phyloP scores from a whole-genome alignment of 2,329 filamentous ascomycete species.

The Fusarium equiseti region DNA sequence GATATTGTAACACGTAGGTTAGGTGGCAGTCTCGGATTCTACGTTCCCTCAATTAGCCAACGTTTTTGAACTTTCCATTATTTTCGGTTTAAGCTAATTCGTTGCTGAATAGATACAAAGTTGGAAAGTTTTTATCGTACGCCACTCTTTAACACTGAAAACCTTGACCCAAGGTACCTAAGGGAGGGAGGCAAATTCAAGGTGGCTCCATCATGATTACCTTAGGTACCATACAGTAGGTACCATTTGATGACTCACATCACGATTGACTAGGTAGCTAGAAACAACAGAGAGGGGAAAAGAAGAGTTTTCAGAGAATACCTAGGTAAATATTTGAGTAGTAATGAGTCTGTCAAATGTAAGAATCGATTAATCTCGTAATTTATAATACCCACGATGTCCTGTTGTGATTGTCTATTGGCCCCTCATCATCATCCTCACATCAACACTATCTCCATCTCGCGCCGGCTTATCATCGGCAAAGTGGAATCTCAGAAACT shows the following conservation, averaged over 20 bases:
- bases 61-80: neutral
- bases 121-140: neutral
- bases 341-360: neutral
- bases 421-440: constrained; percentile 12
- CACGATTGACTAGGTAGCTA: neutral
- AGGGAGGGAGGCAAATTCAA: constrained; percentile 1
- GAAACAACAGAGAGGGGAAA: neutral
- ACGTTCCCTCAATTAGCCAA: neutral
- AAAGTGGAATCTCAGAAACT: constrained; percentile 35
- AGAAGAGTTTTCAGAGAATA: neutral
- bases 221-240: neutral
- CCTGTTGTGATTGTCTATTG: constrained; percentile 26
- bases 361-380: neutral
- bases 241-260: constrained; percentile 27
- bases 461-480: constrained; percentile 48
- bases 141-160: neutral
- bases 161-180: neutral
- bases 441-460: constrained; percentile 12
- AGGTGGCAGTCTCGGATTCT: neutral
- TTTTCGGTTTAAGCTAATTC: neutral
- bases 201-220: constrained; percentile 8
- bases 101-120: neutral
- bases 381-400: constrained; percentile 32
- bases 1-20: neutral
- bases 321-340: neutral